phyloP scores from a whole-genome alignment of 225 moss, liverwort and hornwort species.

The Pseudoscleropodium purum region DNA sequence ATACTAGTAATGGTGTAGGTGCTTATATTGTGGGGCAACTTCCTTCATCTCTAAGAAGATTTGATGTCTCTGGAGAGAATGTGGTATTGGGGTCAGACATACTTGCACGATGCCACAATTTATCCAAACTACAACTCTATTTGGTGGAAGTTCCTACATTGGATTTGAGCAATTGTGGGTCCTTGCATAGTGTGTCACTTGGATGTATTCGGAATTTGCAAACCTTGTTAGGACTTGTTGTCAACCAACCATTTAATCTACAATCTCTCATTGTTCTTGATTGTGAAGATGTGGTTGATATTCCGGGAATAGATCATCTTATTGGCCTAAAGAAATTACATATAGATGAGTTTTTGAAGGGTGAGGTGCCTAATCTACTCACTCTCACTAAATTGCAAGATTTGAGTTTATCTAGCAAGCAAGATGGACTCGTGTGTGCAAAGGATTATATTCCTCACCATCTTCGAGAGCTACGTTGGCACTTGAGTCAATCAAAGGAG shows the following conservation, averaged over 20 bases:
- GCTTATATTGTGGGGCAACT: background rate
- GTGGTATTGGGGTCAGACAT: background rate
- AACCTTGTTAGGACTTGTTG: accelerated
- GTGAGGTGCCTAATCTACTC: accelerated
- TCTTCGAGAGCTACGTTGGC: background rate
- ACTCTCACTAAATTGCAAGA: background rate
- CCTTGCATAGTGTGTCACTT: accelerated
- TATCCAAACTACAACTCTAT: accelerated
- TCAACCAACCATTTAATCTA: accelerated
- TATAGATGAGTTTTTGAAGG: accelerated
- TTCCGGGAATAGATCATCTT: background rate
- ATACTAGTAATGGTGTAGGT: accelerated
- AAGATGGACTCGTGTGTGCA: no score
- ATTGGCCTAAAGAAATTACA: accelerated
- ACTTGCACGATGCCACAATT: background rate
- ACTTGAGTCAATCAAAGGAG: accelerated
- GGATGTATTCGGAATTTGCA: accelerated
- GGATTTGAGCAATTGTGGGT: background rate
- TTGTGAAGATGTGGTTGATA: background rate
- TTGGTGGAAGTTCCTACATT: accelerated
- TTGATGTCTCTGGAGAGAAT: accelerated
- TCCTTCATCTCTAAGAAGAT: background rate
- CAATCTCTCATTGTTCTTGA: accelerated
- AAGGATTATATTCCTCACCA: background rate
- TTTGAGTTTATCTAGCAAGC: no score